Base-by-base conservation (phyloP, 192 early-diverging fungal species). In the Funneliformis geosporum region DNA sequence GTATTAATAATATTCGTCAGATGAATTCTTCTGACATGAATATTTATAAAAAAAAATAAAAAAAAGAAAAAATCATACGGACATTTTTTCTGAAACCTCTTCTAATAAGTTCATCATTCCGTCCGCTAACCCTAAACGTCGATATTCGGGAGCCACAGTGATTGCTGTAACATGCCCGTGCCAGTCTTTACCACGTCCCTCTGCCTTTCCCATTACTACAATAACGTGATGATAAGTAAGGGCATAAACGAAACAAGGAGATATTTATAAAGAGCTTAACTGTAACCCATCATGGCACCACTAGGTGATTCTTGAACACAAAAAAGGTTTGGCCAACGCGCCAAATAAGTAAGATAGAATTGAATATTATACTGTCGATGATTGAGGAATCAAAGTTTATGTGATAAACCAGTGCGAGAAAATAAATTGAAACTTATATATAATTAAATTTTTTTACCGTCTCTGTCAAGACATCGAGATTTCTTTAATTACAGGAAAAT, bases 111-210 rank as follows among this genome's bases (percentile, higher is more conserved):
- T 83, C 97, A 99, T 98, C 82, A 99, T 90, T 12, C 91, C 88
- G 60, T 93, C 88, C 7, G 95, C 98, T 0, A 99, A 89, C 6
- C 96, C 96, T 79, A 98, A 84, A 14, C 96, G 90, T 47, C 98
- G 93, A 81, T 93, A 98, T 81, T 98, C 96, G 21, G 98, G 96
- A 0, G 94, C 95, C 0, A 99, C 98, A 7, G 98, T 98, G 44
- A 99, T 88, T 10, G 98, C 98, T 3, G 98, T 98, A 40, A 99
- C 98, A 80, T 99, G 98, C 8, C 98, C 98, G 82, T 99, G 98
- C 97, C 97, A 98, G 39, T 94, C 88, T 74, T 92, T 91, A 44
- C 88, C 90, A 1, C 84, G 87, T 69, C 97, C 98, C 82, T 99
- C 98, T 14, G 95, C 95, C 81, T 99, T 99, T 43, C 96, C 96